Conservation (phyloP, 371 early-diverging fungal species). For the Saksenaea oblongispora region DNA sequence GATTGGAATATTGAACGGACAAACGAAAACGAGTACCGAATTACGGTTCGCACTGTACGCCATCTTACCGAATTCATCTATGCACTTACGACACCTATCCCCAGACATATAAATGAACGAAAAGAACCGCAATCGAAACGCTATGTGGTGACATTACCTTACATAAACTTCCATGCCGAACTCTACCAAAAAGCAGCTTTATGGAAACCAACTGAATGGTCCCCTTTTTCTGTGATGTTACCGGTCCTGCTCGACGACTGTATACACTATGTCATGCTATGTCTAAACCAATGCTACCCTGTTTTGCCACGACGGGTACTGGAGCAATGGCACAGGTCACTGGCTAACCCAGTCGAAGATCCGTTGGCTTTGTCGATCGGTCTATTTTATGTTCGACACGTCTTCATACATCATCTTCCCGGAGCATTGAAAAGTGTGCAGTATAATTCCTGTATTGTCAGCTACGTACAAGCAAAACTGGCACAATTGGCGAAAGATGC, state of each 20-base stretch:
- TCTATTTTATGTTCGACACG: slow-evolving; percentile 28
- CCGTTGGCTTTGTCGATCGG: slow-evolving; percentile 25
- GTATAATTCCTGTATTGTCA: slow-evolving; percentile 14
- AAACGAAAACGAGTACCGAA: slow-evolving; percentile 4
- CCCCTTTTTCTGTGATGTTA: slow-evolving; percentile 10
- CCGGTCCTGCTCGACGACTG: slow-evolving; percentile 22
- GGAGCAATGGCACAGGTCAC: slow-evolving; percentile 16
- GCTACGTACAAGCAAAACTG: slow-evolving; percentile 24
- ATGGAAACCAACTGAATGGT: slow-evolving; percentile 14
- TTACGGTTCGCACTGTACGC: slow-evolving; percentile 11
- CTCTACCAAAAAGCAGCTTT: slow-evolving; percentile 6
- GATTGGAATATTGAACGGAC: slow-evolving; percentile 10
- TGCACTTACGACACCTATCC: slow-evolving; percentile 5
- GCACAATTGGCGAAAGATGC: slow-evolving; percentile 23
- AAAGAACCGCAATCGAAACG: neutral
- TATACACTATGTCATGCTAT: slow-evolving; percentile 19
- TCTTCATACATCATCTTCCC: slow-evolving; percentile 30
- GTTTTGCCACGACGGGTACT: slow-evolving; percentile 22
- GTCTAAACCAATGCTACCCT: slow-evolving; percentile 35
- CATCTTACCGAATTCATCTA: slow-evolving; percentile 1
- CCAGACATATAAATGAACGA: neutral
- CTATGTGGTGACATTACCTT: slow-evolving; percentile 6
- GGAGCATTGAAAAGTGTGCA: slow-evolving; percentile 4
- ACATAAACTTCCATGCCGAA: slow-evolving; percentile 18
- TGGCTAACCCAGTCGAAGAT: slow-evolving; percentile 20